Conservation (phyloP, 805 yeast species). For the Candida hungchunana region DNA sequence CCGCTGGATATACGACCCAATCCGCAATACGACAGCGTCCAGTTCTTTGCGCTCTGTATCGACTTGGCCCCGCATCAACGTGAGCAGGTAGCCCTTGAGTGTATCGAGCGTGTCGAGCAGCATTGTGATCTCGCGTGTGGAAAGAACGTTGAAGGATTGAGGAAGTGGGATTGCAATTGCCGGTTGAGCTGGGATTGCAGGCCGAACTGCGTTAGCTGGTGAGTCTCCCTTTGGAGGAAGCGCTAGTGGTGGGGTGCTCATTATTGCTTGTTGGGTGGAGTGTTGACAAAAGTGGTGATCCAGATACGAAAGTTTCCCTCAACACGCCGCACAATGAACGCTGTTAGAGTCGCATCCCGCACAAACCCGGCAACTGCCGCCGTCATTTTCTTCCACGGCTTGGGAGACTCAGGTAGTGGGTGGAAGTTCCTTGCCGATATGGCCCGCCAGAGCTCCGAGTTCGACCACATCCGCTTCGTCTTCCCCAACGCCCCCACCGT, state of each 20-base stretch:
- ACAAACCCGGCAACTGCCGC: constrained; percentile 50
- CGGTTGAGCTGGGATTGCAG: background rate
- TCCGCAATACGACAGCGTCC: constrained; percentile 23
- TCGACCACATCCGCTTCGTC: constrained; percentile 61
- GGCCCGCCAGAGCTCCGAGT: constrained; percentile 42
- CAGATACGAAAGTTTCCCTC: background rate
- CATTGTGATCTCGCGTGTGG: constrained; percentile 22
- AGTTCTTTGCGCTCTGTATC: constrained; percentile 22
- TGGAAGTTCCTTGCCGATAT: constrained; percentile 80
- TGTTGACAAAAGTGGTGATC: background rate
- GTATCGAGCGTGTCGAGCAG: constrained; percentile 19
- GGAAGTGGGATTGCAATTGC: constrained; percentile 15
- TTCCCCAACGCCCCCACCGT: constrained; percentile 85
- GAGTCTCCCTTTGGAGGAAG: constrained; percentile 16
- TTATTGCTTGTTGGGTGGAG: background rate
- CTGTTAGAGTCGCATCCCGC: constrained; percentile 30
- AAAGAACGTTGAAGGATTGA: constrained; percentile 17
- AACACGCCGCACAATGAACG: no score
- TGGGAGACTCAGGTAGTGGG: constrained; percentile 89
- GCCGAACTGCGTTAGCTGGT: background rate
- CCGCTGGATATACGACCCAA: constrained; percentile 26
- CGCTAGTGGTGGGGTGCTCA: constrained; percentile 13
- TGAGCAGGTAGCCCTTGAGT: constrained; percentile 28
- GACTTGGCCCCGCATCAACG: constrained; percentile 21
- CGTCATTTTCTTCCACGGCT: constrained; percentile 78